Conservation (phyloP, 257 asterid genomes). For the Capsicum chinense region DNA sequence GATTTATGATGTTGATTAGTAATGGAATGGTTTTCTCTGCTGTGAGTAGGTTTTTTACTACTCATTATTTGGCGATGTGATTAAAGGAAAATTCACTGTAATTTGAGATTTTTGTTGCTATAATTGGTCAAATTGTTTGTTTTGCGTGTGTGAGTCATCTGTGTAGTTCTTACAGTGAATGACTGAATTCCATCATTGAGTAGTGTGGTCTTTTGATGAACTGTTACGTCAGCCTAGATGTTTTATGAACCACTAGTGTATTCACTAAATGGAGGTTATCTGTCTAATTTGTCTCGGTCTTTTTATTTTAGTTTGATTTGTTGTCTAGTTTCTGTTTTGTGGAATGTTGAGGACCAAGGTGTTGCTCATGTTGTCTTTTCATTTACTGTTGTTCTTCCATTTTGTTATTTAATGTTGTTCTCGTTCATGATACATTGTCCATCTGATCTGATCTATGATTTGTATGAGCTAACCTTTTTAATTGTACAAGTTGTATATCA, state of each 20-base stretch:
- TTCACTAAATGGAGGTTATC: slow-evolving; percentile 15
- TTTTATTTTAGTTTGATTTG: not conserved
- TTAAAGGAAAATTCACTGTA: not conserved
- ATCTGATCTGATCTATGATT: slow-evolving; percentile 11
- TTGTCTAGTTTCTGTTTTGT: not conserved
- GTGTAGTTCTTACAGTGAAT: not conserved
- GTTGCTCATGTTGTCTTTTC: not conserved
- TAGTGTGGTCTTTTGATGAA: not conserved
- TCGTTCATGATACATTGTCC: not conserved
- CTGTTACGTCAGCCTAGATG: not conserved
- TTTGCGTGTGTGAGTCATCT: not conserved
- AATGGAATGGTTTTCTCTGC: no score
- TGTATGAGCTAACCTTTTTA: not conserved
- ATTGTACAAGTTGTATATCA: slow-evolving; percentile 8
- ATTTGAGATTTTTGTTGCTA: not conserved
- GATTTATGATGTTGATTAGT: no score
- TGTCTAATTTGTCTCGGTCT: not conserved
- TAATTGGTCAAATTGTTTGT: not conserved
- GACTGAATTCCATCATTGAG: not conserved
- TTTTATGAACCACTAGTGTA: not conserved
- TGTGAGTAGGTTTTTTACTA: no score
- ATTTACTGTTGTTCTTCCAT: not conserved
- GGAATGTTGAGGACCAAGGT: not conserved
- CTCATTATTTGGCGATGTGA: not conserved
- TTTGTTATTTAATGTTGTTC: not conserved